Evolutionary conservation across 768 basidiomycete species (phyloP).

Genomic region (Hortiboletus flavorubellus): DNA sequence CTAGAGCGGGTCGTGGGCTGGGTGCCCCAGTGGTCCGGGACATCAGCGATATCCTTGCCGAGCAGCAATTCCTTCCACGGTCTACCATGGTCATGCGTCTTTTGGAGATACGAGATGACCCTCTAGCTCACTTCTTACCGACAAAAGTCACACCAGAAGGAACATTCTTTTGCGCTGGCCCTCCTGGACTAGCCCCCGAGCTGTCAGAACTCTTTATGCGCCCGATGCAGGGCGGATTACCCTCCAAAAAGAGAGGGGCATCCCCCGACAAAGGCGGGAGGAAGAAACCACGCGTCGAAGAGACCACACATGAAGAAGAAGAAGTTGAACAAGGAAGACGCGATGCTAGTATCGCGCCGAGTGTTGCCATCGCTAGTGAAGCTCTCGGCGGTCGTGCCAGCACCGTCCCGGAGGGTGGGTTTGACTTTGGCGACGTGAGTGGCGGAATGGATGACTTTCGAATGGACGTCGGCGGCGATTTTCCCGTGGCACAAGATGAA

Average conservation of each 20-base stretch:
- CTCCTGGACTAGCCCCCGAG: conserved; percentile 80
- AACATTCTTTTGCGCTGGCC: conserved; percentile 78
- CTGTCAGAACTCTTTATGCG: conserved; percentile 82
- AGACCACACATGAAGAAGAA: conserved; percentile 44
- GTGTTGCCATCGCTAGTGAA: conserved; percentile 55
- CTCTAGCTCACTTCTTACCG: conserved; percentile 81
- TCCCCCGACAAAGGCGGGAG: conserved; percentile 55
- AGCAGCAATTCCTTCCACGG: conserved; percentile 82
- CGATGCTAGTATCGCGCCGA: conserved; percentile 60
- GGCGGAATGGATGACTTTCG: conserved; percentile 64
- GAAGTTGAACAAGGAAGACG: conserved; percentile 73
- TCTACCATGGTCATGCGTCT: conserved; percentile 84
- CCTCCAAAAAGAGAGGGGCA: conserved; percentile 58
- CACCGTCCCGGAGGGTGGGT: conserved; percentile 50
- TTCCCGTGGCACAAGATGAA: conserved; percentile 32
- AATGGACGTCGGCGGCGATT: conserved; percentile 58
- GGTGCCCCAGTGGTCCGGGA: conserved; percentile 52
- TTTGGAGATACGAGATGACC: conserved; percentile 81
- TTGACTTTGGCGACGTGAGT: conserved; percentile 62
- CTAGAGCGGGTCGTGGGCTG: conserved; percentile 53
- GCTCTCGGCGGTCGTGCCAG: conserved; percentile 51
- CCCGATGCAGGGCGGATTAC: conserved; percentile 48
- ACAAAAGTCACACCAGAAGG: conserved; percentile 70
- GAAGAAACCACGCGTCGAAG: conserved; percentile 60
- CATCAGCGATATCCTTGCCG: conserved; percentile 69